Evolutionary conservation across 345 rosid species (phyloP), one percentile per base, ranked within the genome.

Genomic region (Geranium rotundifolium): DNA sequence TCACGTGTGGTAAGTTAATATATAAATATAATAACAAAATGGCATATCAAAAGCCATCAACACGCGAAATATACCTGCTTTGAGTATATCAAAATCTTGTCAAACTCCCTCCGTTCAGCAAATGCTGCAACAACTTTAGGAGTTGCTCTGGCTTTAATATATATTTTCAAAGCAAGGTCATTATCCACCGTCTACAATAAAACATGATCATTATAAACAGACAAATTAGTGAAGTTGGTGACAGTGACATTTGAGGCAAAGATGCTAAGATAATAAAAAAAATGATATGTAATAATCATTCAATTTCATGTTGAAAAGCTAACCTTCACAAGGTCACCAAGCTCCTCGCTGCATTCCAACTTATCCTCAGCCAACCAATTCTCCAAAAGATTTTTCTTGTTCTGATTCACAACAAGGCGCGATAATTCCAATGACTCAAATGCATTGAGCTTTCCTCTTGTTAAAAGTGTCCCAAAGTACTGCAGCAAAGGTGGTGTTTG

Each of bases 261-360:
- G 17, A 65, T 57, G 2, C 27, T 23, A 3, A 54, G 16, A 29
- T 19, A 19, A 37, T 46, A 41, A 60, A 29, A 29, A 34, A 52
- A 56, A 19, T 57, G 41, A 4, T 34, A 4, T 34, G 10, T 5
- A 34, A 34, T 34, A 34, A 23, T 34, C 41, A 34, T 34, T 34
- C 41, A 8, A 34, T 34, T 8, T 34, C 41, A 34, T 34, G 2
- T 61, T 31, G 29, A 41, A 61, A 71, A 68, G 52, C 81, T 69
- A 77, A 90, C 99, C 96, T 95, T 95, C 73, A 90, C 99, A 68
- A 95, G 95, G 75, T 95, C 99, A 61, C 99, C 99, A 60, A 95
- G 93, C 69, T 95, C 99, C 79, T 95, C 99, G 46, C 90, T 90
- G 66, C 99, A 95, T 73, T 95, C 99, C 77, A 95, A 75, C 79